Base-by-base conservation (phyloP, 371 early-diverging fungal species). In the Haplosporangium sp. region DNA sequence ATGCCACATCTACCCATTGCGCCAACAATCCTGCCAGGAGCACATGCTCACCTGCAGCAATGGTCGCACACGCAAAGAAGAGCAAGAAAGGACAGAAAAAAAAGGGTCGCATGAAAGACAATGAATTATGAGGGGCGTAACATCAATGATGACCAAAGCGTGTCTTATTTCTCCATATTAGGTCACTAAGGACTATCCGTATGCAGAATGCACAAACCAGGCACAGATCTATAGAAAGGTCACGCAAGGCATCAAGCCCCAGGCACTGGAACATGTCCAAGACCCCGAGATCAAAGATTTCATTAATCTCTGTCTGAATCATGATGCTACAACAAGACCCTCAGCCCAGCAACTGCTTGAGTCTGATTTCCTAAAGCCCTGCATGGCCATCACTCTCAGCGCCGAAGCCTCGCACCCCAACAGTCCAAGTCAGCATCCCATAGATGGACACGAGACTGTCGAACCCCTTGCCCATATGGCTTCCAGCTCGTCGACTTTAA, bases 171-270 rank as follows among this genome's bases (percentile, higher is more conserved):
- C 23, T 38, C 36, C 36, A 14, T 43, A 12, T 20, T 41, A 54
- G 63, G 14, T 52, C 41, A 95, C 95, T 6, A 91, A 92, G 50
- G 93, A 91, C 71, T 93, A 93, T 79, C 95, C 96, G 12, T 95
- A 95, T 80, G 83, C 82, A 41, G 95, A 96, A 73, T 94, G 94
- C 70, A 89, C 85, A 43, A 94, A 94, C 71, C 91, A 92, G n/a
- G 90, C 93, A 40, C 94, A 95, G 74, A 91, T 95, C 47, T 93
- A 90, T 75, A 90, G 89, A 69, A 93, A 92, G 61, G 94, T 95
- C 54, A 86, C 93, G 10, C 81, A 88, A 83, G 93, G 89, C 2
- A 84, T 91, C 65, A 90, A 89, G 64, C 95, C 95, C 6, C 89
- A 89, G 40, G 90, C 90, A 59, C 74, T 95, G 11, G 70, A 84